Percentiles rank a stretch among this genome's conserved stretches.
phyloP scores from a whole-genome alignment of 495 filamentous ascomycete species.

The Aspergillus avenaceus region DNA sequence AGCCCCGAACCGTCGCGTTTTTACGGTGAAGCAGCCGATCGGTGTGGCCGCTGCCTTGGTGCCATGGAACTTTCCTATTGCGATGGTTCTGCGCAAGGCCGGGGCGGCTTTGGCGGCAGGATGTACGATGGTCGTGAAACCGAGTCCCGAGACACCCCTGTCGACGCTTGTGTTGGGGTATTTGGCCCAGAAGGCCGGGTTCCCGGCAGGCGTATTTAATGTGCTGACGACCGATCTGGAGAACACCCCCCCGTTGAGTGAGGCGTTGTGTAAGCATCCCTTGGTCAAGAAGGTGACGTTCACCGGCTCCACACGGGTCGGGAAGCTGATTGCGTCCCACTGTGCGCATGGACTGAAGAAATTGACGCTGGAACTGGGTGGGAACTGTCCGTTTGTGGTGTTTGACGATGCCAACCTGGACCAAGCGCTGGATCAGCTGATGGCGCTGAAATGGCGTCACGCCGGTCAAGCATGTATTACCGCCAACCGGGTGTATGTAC shows the following conservation, averaged over 20 bases:
- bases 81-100: conserved; percentile 67
- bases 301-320: conserved; percentile 64
- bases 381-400: conserved; percentile 71
- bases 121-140: conserved; percentile 61
- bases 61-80: conserved; percentile 62
- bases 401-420: conserved; percentile 72
- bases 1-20: conserved; percentile 55
- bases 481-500: conserved; percentile 69
- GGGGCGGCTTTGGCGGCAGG: conserved; percentile 67
- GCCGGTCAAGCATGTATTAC: conserved; percentile 72
- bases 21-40: conserved; percentile 69
- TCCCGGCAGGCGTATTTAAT: conserved; percentile 54
- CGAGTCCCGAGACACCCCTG: conserved; percentile 59
- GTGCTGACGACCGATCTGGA: conserved; percentile 53
- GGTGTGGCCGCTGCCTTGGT: conserved; percentile 62
- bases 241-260: conserved; percentile 61
- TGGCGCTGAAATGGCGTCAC: conserved; percentile 63
- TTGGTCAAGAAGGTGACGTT: conserved; percentile 70
- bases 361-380: conserved; percentile 67
- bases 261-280: conserved; percentile 60
- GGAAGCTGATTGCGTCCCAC: conserved; percentile 57
- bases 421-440: conserved; percentile 54
- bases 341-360: conserved; percentile 65
- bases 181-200: conserved; percentile 50
- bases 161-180: conserved; percentile 50